Percentiles rank a stretch among this genome's conserved stretches.
Conservation (phyloP, 192 early-diverging fungal genomes). For the Entomortierella chlamydospora region DNA sequence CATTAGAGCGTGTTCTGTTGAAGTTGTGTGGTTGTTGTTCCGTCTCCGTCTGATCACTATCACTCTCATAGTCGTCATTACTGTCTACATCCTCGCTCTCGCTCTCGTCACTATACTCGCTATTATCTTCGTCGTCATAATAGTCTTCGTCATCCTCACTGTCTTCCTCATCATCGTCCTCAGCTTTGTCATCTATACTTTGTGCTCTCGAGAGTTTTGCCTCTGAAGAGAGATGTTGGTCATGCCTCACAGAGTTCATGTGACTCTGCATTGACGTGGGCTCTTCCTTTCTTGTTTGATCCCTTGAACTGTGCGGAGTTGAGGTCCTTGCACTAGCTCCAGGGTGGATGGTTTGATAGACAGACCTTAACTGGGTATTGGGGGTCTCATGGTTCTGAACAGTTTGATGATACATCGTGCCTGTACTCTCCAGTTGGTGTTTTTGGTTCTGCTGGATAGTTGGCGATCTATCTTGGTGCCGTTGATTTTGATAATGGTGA, state of each 20-base stretch:
- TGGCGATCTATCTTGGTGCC: not conserved
- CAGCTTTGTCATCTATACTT: not conserved
- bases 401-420: not conserved
- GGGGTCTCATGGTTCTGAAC: not conserved
- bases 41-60: not conserved
- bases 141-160: conserved; percentile 5
- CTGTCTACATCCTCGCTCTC: conserved; percentile 9
- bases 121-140: conserved; percentile 1
- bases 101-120: conserved; percentile 12
- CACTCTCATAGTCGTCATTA: conserved; percentile 1
- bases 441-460: not conserved
- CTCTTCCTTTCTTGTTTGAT: conserved; percentile 33
- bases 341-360: not conserved
- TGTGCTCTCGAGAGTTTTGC: not conserved
- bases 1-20: no score
- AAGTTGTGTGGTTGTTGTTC: no score
- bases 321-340: not conserved
- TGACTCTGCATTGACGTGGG: conserved; percentile 5
- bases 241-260: not conserved
- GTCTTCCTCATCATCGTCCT: not conserved
- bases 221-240: not conserved
- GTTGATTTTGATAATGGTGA: not conserved
- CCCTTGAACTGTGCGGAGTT: conserved; percentile 18
- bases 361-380: not conserved
- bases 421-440: not conserved